Evolutionary conservation across 1,284 basidiomycete genomes (phyloP), one percentile per base, ranked within the genome.

Genomic region (Albatrellus sp.): DNA sequence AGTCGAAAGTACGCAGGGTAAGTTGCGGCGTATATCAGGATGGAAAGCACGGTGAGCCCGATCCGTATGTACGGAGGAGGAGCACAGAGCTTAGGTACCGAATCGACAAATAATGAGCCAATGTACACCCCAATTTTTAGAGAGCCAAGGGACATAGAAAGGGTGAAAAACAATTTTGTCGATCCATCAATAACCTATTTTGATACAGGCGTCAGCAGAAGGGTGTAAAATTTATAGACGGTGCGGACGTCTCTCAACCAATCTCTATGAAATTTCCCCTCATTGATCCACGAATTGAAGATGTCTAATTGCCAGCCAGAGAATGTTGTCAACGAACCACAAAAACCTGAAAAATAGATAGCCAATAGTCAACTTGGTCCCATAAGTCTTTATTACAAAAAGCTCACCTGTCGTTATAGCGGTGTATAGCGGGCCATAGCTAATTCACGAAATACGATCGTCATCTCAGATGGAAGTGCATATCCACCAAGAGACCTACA

Each of bases 261-360:
- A 44, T 72, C 67, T 40, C 88, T 74, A 47, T 71, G 57, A 44
- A 68, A 75, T 11, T 70, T 62, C 12, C 66, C 62, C 13, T 72
- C 65, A 59, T 98, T 88, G 0, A 86, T 72, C 75, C 92, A 98
- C 0, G 91, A 85, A 42, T 75, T 64, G 57, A 94, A 98, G 1
- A 91, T 66, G 50, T 91, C 86, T 7, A 90, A 58, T 62, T 97
- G 90, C 94, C 96, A 98, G 13, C 81, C 76, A 3, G 92, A 96
- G 65, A 98, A 98, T 0, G 93, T 98, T 3, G 96, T 99, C 52
- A 97, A 65, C 4, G 90, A 94, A 1, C 94, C 96, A 57, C 94
- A 98, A 59, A 96, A 90, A 3, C 93, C 93, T 87, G 20, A 14
- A 12, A 7, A n/a, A 30, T 30, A 20, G 33, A 19, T 5, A 30